Base-by-base conservation (phyloP, 2,329 filamentous ascomycete species). In the Penicillium sp. region DNA sequence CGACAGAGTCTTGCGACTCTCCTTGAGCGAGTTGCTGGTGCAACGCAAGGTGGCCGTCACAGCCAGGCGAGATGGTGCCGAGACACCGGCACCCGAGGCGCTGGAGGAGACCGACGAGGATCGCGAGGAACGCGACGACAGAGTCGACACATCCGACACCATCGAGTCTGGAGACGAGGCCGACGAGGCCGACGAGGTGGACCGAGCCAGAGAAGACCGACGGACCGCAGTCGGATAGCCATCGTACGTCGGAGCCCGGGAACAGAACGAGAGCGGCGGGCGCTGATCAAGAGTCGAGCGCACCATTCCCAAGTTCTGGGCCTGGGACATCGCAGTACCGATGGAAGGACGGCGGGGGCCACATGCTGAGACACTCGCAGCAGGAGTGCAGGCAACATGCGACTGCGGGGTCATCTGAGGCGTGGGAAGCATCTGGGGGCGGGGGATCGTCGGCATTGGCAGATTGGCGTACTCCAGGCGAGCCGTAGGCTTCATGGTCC, bases 91-190 rank as follows among this genome's bases (percentile, higher is more conserved):
- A 37, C 69, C 73, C 22, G 78, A 80, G 17, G 77, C 72, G 56
- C 69, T 78, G n/a, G 80, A 81, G 5, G 79, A 81, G 53, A 81
- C 76, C 4, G 79, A 81, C 5, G 79, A 81, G 19, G 80, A 86
- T 74, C 85, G 83, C 77, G 84, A 86, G 73, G 75, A 78, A 68
- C 78, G 79, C 66, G 75, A 85, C 58, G 84, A 85, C 62, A 85
- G 78, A 57, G 82, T 82, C 38, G 84, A 86, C 58, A 81, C 81
- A 72, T 89, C 86, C 30, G 86, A 88, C 38, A 88, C 76, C 83
- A 88, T 86, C 37, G 86, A 88, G 65, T 88, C 86, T n/a, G 87
- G 86, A 47, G 83, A 85, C 9, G 82, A 84, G 22, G 75, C 76
- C 50, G 81, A 84, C 4, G 85, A 86, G 26, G 81, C 75, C 49